Conservation (phyloP, 2,329 filamentous ascomycete genomes). For the Diplodia intermedia region DNA sequence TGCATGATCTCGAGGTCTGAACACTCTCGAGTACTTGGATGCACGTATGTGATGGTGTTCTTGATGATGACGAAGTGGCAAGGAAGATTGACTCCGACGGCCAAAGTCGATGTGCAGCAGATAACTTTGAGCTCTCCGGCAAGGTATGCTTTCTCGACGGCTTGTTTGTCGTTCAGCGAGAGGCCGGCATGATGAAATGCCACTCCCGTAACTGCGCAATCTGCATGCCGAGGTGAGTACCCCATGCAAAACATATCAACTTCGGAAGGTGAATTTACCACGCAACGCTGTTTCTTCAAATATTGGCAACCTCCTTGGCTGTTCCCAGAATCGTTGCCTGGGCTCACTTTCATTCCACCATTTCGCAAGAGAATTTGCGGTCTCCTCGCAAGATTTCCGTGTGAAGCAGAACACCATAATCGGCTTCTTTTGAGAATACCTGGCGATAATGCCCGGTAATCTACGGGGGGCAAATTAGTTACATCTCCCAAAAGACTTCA, state of each 20-base stretch:
- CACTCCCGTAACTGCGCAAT: conserved; percentile 65
- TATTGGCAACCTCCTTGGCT: conserved; percentile 58
- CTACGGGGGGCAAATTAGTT: conserved; percentile 49
- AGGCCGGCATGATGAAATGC: conserved; percentile 85
- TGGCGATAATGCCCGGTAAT: conserved; percentile 69
- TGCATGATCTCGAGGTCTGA: conserved; percentile 87
- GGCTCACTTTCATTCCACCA: conserved; percentile 65
- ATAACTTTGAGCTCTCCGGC: conserved; percentile 78
- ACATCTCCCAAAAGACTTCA: conserved; percentile 7
- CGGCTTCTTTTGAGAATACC: conserved; percentile 73
- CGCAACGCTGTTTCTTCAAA: conserved; percentile 68
- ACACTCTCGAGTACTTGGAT: conserved; percentile 67
- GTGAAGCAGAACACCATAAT: conserved; percentile 87
- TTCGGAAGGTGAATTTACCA: conserved; percentile 46
- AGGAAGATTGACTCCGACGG: conserved; percentile 82
- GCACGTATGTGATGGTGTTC: conserved; percentile 69
- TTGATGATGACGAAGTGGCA: conserved; percentile 86
- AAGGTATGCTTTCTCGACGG: conserved; percentile 72
- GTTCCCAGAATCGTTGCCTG: conserved; percentile 67
- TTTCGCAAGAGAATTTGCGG: conserved; percentile 70
- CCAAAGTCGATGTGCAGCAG: conserved; percentile 85
- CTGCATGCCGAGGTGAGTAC: conserved; percentile 40
- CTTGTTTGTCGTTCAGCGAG: conserved; percentile 66
- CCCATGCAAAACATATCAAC: background rate
- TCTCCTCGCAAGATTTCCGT: conserved; percentile 70